These are phyloP conservation scores for Heracleum sosnowskyi DNA, from an alignment of 129 eudicot genomes.

Conservation along the genomic window DNA sequence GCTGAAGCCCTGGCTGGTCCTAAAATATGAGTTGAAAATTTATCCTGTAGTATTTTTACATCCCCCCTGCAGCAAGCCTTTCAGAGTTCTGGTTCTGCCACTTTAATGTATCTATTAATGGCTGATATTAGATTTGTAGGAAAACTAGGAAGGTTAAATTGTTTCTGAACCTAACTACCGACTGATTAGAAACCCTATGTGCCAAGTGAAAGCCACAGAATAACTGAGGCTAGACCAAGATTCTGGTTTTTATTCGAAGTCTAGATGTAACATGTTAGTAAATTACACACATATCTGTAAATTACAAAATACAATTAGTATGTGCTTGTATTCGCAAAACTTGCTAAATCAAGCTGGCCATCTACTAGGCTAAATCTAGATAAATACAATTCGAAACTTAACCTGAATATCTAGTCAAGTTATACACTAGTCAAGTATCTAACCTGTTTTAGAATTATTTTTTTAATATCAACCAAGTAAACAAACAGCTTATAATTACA, in stretches of 20 bases:
- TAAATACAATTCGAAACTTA: no score
- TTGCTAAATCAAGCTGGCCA: no score
- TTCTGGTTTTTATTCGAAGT: background rate
- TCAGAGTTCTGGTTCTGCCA: background rate
- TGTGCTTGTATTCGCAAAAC: no score
- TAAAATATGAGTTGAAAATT: background rate
- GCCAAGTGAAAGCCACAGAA: background rate
- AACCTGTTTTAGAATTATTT: no score
- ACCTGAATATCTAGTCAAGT: no score
- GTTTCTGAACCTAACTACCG: background rate
- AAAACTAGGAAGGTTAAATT: background rate
- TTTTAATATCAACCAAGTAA: no score
- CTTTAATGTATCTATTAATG: background rate
- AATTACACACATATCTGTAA: background rate
- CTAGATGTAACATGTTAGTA: background rate
- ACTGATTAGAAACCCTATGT: background rate
- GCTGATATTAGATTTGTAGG: background rate
- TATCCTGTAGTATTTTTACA: background rate
- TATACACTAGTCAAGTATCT: no score
- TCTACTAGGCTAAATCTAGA: no score
- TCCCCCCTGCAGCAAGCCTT: background rate
- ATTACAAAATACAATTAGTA: no score
- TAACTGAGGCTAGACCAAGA: background rate
- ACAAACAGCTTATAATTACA: no score
- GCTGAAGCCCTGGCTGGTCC: background rate